Base-by-base conservation (phyloP, 2,329 filamentous ascomycete genomes). In the Colletotrichum gloeosporioides region DNA sequence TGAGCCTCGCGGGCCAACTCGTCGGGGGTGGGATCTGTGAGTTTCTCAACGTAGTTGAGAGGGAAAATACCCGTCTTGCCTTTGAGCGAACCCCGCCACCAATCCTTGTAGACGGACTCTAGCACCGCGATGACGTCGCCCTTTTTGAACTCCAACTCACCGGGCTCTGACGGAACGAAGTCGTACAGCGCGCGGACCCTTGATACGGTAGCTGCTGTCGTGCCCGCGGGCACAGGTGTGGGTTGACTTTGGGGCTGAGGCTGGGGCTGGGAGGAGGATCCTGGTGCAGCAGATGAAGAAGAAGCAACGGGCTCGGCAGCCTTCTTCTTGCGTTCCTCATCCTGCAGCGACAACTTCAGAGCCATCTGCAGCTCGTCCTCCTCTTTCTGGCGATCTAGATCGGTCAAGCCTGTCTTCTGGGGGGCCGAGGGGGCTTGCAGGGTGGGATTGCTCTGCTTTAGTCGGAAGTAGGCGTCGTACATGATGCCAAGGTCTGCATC, bases 61-160 rank as follows among this genome's bases (percentile, higher is more conserved):
- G 97, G 97, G 85, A 99, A 99, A 79, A 99, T 99, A 80, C 97
- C 97, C 8, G 96, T 98, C 85, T 98, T 95, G 25, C 97, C 97
- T 82, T 96, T 93, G 75, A 99, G 88, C 57, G 96, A 98, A 2
- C 97, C 97, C 80, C 98, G 96, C 97, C 97, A 99, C 97, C 97
- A 99, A 85, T 99, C 97, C 86, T 99, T 99, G 88, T 98, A 99
- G 3, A 99, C 97, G 2, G 96, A 98, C 85, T 99, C 97, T 55
- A 99, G 89, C 18, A 99, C 97, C 2, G 97, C 96, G 84, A 99
- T 99, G 55, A 99, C 94, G 83, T 99, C 97, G 32, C 97, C 96
- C 87, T 98, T 98, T 80, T 96, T 94, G 85, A 99, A 99, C 80
- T 98, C 96, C 77, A 99, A 89, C 87, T 99, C 97, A 64, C 96